Base-by-base conservation (phyloP, 2,329 filamentous ascomycete species). In the Clarireedia hainanense region DNA sequence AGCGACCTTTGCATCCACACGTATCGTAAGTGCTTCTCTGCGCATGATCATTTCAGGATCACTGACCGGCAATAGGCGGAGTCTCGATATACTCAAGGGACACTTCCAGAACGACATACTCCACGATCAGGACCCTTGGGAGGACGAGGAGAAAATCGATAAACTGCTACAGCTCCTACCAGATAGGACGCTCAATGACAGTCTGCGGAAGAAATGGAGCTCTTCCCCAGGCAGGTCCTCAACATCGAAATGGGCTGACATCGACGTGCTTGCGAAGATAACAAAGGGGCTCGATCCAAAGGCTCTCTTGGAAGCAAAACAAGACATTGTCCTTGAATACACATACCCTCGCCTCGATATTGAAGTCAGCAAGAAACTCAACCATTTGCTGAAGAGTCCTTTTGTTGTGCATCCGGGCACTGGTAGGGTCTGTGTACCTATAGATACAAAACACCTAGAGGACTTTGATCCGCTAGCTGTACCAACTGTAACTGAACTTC, bases 351-450 rank as follows among this genome's bases (percentile, higher is more conserved):
- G 94, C 40, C 87, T 99, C 54, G 94, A 99, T 76, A 91, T 94
- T 59, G 91, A 96, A 72, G 94, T 99, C 69, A 94, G 88, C 68
- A 97, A 97, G 77, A 96, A 96, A 70, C 83, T 95, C 56, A 97
- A 96, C 75, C 94, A 99, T 79, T 83, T 99, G 79, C 84, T 99
- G 64, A 99, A 99, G 71, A 91, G 86, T 60, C 94, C 94, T 0
- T 99, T 99, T 68, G 92, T 96, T 58, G 86, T 99, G 39, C 94
- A 99, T 70, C 94, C 94, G 0, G 91, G 91, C 17, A 99, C 94
- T 0, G 92, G 94, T 0, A 77, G 92, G 54, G 89, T 99, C 6
- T 99, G 94, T 74, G 94, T 99, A 51, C 94, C 94, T 2, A 97
- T 99, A 65, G 89, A 97, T 69, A 80, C 83, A 1, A 74, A 75